Percentiles rank a stretch among this genome's conserved stretches.
Evolutionary conservation across 164 flowering plant species (phyloP).

Genomic region (grape (Vitis vinifera)): ASM3070453v1 NC_081817.1:688001-688500

Average conservation of each 20-base stretch:
- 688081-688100: background rate
- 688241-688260: conserved; percentile 49
- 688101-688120: background rate
- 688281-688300: conserved; percentile 1
- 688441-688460: conserved; percentile 64
- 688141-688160: background rate
- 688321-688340: background rate
- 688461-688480: conserved; percentile 84
- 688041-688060: conserved; percentile 3
- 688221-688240: conserved; percentile 26
- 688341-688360: background rate
- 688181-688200: conserved; percentile 57
- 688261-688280: background rate
- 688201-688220: conserved; percentile 54
- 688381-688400: conserved; percentile 41
- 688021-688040: conserved; percentile 71
- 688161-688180: background rate
- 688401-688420: conserved; percentile 81
- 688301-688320: background rate
- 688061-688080: background rate
- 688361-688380: background rate
- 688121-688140: background rate
- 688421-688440: conserved; percentile 71
- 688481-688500: conserved; percentile 18
- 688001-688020: conserved; percentile 79